These are phyloP conservation scores for Boletus tylopilopsis DNA, from an alignment of 768 basidiomycete genomes.

Conservation along the genomic window DNA sequence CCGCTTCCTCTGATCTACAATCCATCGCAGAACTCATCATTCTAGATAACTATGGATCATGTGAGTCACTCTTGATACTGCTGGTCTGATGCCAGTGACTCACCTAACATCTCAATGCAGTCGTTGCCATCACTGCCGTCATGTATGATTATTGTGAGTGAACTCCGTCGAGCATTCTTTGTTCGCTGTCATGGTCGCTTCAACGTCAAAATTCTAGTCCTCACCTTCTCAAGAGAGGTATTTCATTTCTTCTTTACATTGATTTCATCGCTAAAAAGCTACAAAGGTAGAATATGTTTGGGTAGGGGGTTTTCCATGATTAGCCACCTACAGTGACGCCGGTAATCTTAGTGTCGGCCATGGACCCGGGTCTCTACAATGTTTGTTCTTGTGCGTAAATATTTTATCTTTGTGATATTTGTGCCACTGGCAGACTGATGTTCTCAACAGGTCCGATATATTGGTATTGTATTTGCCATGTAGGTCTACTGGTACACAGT, in stretches of 20 bases:
- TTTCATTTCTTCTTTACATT: no score
- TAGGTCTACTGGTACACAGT: neutral
- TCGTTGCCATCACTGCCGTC: neutral
- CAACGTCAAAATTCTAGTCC: neutral
- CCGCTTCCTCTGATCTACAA: no score
- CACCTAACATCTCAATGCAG: neutral
- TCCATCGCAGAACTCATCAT: no score
- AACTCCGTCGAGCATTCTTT: neutral
- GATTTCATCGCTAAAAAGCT: neutral
- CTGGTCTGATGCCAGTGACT: no score
- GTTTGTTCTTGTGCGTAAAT: neutral
- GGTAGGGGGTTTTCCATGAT: neutral
- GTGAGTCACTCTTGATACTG: no score
- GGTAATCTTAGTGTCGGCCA: neutral
- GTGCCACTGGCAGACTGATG: no score
- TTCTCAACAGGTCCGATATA: neutral
- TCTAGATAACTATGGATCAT: no score
- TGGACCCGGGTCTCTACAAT: neutral
- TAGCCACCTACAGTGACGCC: neutral
- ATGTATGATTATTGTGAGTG: neutral
- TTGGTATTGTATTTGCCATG: neutral
- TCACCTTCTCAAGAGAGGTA: neutral
- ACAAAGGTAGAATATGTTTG: neutral
- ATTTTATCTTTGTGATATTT: no score
- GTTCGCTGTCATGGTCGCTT: neutral